Base-by-base conservation (phyloP, 441 rosid genomes). In the Biscutella laevigata region DNA sequence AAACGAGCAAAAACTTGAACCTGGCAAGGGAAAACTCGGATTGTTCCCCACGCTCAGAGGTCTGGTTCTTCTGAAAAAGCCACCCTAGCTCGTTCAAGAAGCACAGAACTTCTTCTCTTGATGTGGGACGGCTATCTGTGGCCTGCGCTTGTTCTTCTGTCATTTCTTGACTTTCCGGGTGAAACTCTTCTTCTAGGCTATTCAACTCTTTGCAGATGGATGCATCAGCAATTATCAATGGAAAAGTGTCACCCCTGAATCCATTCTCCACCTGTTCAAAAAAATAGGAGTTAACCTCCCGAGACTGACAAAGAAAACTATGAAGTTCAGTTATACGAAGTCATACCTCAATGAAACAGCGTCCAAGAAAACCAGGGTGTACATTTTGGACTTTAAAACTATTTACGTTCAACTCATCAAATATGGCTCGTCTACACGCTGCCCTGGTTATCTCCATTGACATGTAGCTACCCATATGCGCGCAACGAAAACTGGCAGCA, bases 51-150 rank as follows among this genome's bases (percentile, higher is more conserved):
- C 66, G 61, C 34, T 54, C 43, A 51, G 71, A 59, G 20, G 51
- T 44, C 35, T 61, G 75, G 53, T 69, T 74, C 62, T 81, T 77
- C 70, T 85, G 97, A 51, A 88, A 88, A 43, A 88, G 78, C 97
- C 97, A 88, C 30, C 97, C 97, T 40, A 88, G 95, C 70, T 88
- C 97, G 38, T 88, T 83, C 64, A 88, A 70, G 66, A 81, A 88
- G 70, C 77, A 89, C 39, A 81, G 35, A 57, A 72, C 66, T 70
- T 83, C 86, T 59, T 78, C 88, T 66, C 74, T 75, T 45, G 82
- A 80, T 46, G 79, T 77, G 7, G 74, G 76, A 66, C 61, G 24
- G 19, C 16, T 45, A 48, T 59, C 72, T 39, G 36, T 51, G 66
- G 70, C 76, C 47, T 64, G 73, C 38, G 51, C 63, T 40, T 65